Conservation (phyloP, 768 basidiomycete genomes). For the Flagelloscypha sp. region DNA sequence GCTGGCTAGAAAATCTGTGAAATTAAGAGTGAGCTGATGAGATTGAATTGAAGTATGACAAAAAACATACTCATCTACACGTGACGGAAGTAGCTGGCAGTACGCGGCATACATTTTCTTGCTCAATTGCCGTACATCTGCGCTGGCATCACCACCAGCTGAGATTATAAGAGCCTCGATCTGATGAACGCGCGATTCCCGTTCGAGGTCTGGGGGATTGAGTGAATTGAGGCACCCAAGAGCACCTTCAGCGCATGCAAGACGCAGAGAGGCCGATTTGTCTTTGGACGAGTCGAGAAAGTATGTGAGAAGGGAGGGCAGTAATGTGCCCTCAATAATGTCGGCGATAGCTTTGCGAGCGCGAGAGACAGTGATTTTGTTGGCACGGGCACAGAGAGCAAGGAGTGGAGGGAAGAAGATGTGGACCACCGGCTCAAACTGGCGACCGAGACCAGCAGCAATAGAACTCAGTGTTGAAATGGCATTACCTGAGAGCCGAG, state of each 20-base stretch:
- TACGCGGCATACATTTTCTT: conserved; percentile 73
- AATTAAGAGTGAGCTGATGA: conserved; percentile 6
- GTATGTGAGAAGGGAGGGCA: conserved; percentile 53
- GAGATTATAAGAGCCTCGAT: conserved; percentile 63
- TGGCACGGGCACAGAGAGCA: conserved; percentile 59
- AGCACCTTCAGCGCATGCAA: conserved; percentile 58
- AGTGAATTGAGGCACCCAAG: conserved; percentile 63
- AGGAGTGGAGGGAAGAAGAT: conserved; percentile 64
- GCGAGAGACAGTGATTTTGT: conserved; percentile 68
- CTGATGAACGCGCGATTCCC: conserved; percentile 51
- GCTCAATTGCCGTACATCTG: conserved; percentile 63
- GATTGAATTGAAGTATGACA: conserved; percentile 2
- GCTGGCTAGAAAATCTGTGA: conserved; percentile 59
- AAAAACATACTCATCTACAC: conserved; percentile 51
- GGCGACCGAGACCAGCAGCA: conserved; percentile 45
- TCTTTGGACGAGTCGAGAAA: conserved; percentile 55
- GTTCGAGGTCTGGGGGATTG: conserved; percentile 75
- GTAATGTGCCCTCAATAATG: conserved; percentile 61
- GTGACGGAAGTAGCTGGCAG: conserved; percentile 54
- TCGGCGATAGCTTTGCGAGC: conserved; percentile 50
- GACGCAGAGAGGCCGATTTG: conserved; percentile 57
- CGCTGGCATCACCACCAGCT: conserved; percentile 65
- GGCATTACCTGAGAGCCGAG: conserved; percentile 58
- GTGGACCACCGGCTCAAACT: conserved; percentile 62
- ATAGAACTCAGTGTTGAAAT: conserved; percentile 52